Base-by-base conservation (phyloP, 495 filamentous ascomycete species). In the Penicillium daleae region DNA sequence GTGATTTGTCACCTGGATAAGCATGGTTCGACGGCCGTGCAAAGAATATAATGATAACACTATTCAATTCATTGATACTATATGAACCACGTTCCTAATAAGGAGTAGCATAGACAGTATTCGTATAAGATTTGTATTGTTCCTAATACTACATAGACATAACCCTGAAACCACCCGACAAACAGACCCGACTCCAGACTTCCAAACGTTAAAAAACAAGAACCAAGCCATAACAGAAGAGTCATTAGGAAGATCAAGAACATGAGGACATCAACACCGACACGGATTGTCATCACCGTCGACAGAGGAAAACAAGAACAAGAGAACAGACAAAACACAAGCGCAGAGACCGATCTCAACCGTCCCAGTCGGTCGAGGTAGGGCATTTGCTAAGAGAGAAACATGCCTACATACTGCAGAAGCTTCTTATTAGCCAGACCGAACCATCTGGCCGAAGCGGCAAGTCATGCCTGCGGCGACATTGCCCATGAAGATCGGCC, bases 381-480 rank as follows among this genome's bases (percentile, higher is more conserved):
- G 1, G 8, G 33, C 35, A 39, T 50, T 21, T 54, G 35, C 46
- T 32, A 4, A 54, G n/a, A 56, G 24, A 17, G 26, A 44, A 44
- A 24, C n/a, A 24, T 33, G 13, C 32, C 13, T 31, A n/a, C n/a
- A n/a, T n/a, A n/a, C n/a, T n/a, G n/a, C n/a, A n/a, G n/a, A n/a
- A 56, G 1, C 6, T 13, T 26, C 22, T 67, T 58, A 66, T 40
- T 29, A 61, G 31, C 19, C 15, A 6, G 42, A 4, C 0, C 13
- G 8, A 19, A 67, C 64, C 60, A 80, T 80, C 10, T 39, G 60
- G 6, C 79, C 79, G 15, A 73, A 55, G 1, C 64, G 65, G 64
- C 80, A 82, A 19, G 51, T 56, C 9, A 73, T 82, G 13, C 80
- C 80, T 7, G 66, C 61, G 29, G 80, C 76, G 2, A 81, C 78